Percentiles rank a stretch among this genome's conserved stretches.
phyloP scores from a whole-genome alignment of 169 alveolate genomes.

The Blepharisma undulans region DNA sequence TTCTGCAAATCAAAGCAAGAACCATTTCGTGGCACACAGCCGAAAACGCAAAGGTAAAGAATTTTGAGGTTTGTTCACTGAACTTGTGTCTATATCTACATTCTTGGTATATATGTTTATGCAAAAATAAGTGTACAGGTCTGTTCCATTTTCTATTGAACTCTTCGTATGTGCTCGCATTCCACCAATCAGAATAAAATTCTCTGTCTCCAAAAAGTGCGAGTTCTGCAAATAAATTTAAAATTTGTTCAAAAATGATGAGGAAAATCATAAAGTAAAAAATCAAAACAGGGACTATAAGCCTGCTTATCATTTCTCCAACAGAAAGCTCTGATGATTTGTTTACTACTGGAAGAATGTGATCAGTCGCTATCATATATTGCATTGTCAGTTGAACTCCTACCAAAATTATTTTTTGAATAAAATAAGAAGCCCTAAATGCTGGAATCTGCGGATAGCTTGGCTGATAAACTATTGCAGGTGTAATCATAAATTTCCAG shows the following conservation, averaged over 20 bases:
- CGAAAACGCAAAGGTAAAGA: conserved; percentile 71
- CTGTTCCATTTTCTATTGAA: conserved; percentile 82
- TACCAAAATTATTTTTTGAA: conserved; percentile 23
- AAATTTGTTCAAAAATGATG: conserved; percentile 72
- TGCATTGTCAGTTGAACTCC: not conserved
- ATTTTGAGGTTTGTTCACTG: conserved; percentile 54
- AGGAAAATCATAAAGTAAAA: conserved; percentile 53
- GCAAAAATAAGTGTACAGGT: conserved; percentile 75
- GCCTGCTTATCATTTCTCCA: not conserved
- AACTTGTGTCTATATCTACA: conserved; percentile 31
- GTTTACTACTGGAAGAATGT: conserved; percentile 40
- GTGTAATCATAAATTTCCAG: conserved; percentile 38
- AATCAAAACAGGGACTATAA: conserved; percentile 54
- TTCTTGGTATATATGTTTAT: conserved; percentile 79
- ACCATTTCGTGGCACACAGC: conserved; percentile 79
- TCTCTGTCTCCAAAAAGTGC: conserved; percentile 79
- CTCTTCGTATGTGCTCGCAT: conserved; percentile 78
- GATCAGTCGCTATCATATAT: conserved; percentile 36
- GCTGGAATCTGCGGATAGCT: conserved; percentile 39
- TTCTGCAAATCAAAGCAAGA: conserved; percentile 39
- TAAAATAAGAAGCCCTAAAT: conserved; percentile 41
- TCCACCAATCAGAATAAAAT: conserved; percentile 85
- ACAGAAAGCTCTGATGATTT: not conserved
- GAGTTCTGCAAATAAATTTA: conserved; percentile 78
- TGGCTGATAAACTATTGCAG: conserved; percentile 43